These are phyloP conservation scores for Gaeumannomyces sp. DNA, from an alignment of 2,329 filamentous ascomycete species.

Conservation along the genomic window DNA sequence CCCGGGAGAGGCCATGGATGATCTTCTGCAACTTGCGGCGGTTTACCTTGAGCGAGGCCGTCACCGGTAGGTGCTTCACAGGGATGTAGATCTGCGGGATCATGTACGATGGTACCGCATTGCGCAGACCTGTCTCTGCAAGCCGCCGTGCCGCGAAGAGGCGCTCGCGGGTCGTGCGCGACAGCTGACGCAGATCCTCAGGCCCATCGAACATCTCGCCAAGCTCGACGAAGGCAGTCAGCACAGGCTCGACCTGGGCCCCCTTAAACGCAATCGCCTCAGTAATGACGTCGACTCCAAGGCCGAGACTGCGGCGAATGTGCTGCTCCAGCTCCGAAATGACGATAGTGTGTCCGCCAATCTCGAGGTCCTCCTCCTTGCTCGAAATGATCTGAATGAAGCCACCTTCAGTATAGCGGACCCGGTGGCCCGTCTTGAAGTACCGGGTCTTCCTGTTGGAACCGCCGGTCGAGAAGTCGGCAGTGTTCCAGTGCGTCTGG, in stretches of 20 bases:
- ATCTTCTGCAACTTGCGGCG: slow-evolving; percentile 40
- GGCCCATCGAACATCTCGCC: slow-evolving; percentile 31
- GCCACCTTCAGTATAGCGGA: slow-evolving; percentile 41
- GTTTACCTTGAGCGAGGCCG: slow-evolving; percentile 44
- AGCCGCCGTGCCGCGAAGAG: slow-evolving; percentile 37
- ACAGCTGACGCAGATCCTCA: slow-evolving; percentile 33
- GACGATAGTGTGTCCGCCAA: slow-evolving; percentile 33
- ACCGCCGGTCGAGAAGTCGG: slow-evolving; percentile 15
- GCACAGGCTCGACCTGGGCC: slow-evolving; percentile 27
- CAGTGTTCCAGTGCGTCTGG: slow-evolving; percentile 18
- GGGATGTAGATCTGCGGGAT: slow-evolving; percentile 45
- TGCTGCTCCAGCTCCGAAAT: slow-evolving; percentile 40
- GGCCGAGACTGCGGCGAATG: slow-evolving; percentile 40
- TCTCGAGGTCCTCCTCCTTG: slow-evolving; percentile 34
- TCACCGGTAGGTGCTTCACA: slow-evolving; percentile 40
- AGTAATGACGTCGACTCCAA: slow-evolving; percentile 41
- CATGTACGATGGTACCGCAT: slow-evolving; percentile 32
- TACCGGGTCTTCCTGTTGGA: slow-evolving; percentile 28
- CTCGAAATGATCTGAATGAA: slow-evolving; percentile 42
- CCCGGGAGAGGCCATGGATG: slow-evolving; percentile 33
- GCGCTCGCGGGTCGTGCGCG: slow-evolving; percentile 33
- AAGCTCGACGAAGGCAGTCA: slow-evolving; percentile 45
- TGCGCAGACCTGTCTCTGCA: slow-evolving; percentile 34
- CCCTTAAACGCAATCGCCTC: slow-evolving; percentile 42
- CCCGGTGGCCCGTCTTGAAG: slow-evolving; percentile 45